Percentiles rank a stretch among this genome's conserved stretches.
These are phyloP conservation scores for Carnegiea gigantea DNA, from an alignment of 179 eudicot genomes.

Conservation along the genomic window DNA sequence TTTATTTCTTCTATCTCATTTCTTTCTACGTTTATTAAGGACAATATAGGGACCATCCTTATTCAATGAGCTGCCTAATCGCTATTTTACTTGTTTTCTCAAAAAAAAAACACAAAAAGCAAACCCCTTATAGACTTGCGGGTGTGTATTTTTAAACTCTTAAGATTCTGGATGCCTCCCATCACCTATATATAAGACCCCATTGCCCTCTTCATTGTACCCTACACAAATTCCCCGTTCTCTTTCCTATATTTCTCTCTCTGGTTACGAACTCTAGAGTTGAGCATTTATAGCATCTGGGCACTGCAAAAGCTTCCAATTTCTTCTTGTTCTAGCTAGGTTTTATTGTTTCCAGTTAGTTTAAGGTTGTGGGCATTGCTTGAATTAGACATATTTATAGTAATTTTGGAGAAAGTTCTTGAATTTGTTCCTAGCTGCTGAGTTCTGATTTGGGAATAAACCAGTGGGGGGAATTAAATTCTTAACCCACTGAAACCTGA, in stretches of 20 bases:
- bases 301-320: conserved; percentile 15
- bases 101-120: too few species aligned
- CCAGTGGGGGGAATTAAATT: conserved; percentile 29
- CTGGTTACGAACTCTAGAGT: not conserved
- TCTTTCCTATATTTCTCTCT: not conserved
- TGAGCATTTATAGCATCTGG: conserved; percentile 19
- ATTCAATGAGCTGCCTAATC: too few species aligned
- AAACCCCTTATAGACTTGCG: too few species aligned
- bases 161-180: conserved; percentile 23
- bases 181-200: conserved; percentile 40
- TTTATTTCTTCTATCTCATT: too few species aligned
- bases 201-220: conserved; percentile 12
- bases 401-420: conserved; percentile 10
- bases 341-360: conserved; percentile 8
- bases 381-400: conserved; percentile 8
- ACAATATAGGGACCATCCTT: too few species aligned
- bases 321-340: conserved; percentile 22
- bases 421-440: not conserved
- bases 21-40: too few species aligned
- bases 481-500: conserved; percentile 22
- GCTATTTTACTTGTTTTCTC: too few species aligned
- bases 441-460: conserved; percentile 20
- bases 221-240: conserved; percentile 12
- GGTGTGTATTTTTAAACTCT: conserved; percentile 14
- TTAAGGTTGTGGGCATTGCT: conserved; percentile 31